These are phyloP conservation scores for Moelleriella libera DNA, from an alignment of 2,329 filamentous ascomycete species.

Conservation along the genomic window DNA sequence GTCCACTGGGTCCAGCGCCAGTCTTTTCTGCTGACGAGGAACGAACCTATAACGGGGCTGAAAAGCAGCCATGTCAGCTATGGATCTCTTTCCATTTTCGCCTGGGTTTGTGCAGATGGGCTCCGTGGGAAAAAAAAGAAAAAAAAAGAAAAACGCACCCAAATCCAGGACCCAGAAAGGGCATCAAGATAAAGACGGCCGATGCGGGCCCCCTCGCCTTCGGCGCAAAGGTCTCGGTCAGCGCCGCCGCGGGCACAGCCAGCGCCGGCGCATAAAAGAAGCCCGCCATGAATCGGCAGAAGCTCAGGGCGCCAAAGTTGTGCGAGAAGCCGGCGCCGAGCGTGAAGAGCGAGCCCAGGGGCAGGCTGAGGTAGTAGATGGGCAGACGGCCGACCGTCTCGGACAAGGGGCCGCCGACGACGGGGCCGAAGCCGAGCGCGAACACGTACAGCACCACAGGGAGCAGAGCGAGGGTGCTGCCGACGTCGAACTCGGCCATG, in stretches of 20 bases:
- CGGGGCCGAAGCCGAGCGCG: conserved; percentile 44
- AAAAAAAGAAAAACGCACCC: conserved; percentile 21
- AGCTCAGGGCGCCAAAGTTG: conserved; percentile 32
- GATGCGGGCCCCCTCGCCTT: conserved; percentile 27
- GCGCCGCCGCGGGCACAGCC: conserved; percentile 32
- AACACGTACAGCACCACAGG: conserved; percentile 45
- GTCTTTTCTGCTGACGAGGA: conserved; percentile 26
- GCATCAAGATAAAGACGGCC: conserved; percentile 32
- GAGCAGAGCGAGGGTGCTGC: conserved; percentile 40
- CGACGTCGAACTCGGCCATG: conserved; percentile 37
- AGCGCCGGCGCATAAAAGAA: conserved; percentile 34
- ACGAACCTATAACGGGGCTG: conserved; percentile 34
- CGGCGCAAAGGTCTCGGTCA: conserved; percentile 32
- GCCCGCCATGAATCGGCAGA: conserved; percentile 43
- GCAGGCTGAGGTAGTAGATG: conserved; percentile 32
- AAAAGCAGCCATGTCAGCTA: neutral
- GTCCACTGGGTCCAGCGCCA: conserved; percentile 43
- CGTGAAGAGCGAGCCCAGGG: conserved; percentile 38
- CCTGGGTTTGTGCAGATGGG: neutral
- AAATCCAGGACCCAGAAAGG: conserved; percentile 37
- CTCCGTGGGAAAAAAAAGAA: too few relatives aligned
- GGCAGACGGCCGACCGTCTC: conserved; percentile 41
- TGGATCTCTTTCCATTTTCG: neutral
- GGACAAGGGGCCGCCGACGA: conserved; percentile 43
- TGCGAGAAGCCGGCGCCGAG: conserved; percentile 38